Base-by-base conservation (phyloP, 2,329 filamentous ascomycete species). In the Fusarium staphyleae region DNA sequence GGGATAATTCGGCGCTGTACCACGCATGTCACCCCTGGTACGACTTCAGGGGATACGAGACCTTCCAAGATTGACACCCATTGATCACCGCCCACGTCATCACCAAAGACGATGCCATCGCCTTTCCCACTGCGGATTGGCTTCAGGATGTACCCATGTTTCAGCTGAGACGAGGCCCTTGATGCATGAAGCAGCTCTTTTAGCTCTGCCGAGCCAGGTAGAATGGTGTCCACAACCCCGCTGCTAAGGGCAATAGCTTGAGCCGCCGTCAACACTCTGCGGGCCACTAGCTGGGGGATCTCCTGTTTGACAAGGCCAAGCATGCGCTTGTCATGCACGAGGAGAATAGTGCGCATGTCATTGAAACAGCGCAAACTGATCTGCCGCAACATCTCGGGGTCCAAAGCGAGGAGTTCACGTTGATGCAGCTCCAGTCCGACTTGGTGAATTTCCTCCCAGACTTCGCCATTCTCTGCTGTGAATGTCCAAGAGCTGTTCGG, bases 251-350 rank as follows among this genome's bases (percentile, higher is more conserved):
- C 47, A 3, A 46, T 30, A 1, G 60, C 71, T 48, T 76, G 71
- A 0, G 11, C 42, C 2, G 51, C 12, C 0, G 66, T 72, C 5
- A 77, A 44, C 1, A 70, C 67, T 1, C 48, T 15, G 1, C 64
- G 62, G 1, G 26, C 48, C 3, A 71, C 51, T 5, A 77, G 46
- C 0, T 35, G n/a, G 4, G 55, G 45, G 0, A 74, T 49, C 46
- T 77, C 74, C 41, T 74, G 69, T 28, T 58, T 67, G 4, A 77
- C 54, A 10, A 77, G 68, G 8, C 74, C 74, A 1, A 77, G 59
- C 72, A 77, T 75, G 3, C 75, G 70, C 52, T 78, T 77, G 57
- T 78, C 75, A 49, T 77, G 75, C 1, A 74, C 69, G 1, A 78
- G 55, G 9, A 77, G 57, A 5, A 77, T 63, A 0, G 74, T 77